phyloP scores from a whole-genome alignment of 371 early-diverging fungal genomes.

The Rhizopus sp. region DNA sequence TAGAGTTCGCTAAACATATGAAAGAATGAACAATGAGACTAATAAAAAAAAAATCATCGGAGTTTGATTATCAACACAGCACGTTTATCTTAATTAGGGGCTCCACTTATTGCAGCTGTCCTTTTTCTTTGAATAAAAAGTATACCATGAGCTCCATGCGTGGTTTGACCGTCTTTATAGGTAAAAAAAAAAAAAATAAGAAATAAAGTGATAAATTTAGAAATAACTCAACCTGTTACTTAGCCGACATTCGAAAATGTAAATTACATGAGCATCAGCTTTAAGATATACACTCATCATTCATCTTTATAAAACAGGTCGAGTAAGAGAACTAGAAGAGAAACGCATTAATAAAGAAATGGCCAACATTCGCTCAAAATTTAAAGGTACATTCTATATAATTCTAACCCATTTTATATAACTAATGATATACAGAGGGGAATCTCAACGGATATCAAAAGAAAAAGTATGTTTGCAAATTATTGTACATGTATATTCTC shows the following conservation, averaged over 20 bases:
- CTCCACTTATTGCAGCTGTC: too few relatives aligned
- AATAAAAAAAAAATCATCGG: too few relatives aligned
- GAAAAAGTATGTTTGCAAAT: conserved; percentile 97
- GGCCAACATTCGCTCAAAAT: conserved; percentile 97
- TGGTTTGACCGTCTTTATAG: conserved; percentile 30
- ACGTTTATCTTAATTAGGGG: too few relatives aligned
- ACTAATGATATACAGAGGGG: conserved; percentile 60
- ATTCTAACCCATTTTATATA: neutral
- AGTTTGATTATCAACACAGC: too few relatives aligned
- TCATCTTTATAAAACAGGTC: conserved; percentile 62
- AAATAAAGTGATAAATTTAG: neutral
- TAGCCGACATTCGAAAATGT: conserved; percentile 88
- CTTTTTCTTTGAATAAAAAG: too few relatives aligned
- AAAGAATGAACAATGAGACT: too few relatives aligned
- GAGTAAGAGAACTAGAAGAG: conserved; percentile 94
- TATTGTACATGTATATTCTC: conserved; percentile 97
- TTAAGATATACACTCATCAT: neutral
- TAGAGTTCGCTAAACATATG: too few relatives aligned
- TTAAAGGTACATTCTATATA: conserved; percentile 74
- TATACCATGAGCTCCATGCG: conserved; percentile 28
- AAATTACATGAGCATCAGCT: conserved; percentile 20
- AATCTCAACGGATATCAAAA: conserved; percentile 94
- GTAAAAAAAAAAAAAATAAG: conserved; percentile 9
- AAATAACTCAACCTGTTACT: conserved; percentile 33
- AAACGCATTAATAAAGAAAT: conserved; percentile 98